Base-by-base conservation (phyloP, 805 yeast genomes). In the Torulaspora maleeae region DNA sequence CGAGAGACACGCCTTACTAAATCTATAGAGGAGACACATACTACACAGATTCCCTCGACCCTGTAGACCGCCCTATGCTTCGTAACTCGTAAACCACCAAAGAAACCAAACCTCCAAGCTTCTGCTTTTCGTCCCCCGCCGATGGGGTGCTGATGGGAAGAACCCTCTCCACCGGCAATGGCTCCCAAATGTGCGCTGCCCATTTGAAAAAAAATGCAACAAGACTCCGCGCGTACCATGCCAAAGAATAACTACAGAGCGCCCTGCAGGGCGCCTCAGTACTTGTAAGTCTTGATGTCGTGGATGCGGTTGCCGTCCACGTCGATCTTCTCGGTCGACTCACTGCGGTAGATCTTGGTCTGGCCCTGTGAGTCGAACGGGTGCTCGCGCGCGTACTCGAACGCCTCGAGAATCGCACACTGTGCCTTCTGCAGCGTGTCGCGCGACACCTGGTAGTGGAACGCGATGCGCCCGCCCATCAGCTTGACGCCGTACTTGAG, bases 391-490 rank as follows among this genome's bases (percentile, higher is more conserved):
- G 88, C 76, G 50, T 75, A 70, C 44, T 78, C 74, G 54, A 67
- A 73, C 29, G 83, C 72, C 59, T 83, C 88, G 28, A 70, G 56
- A 15, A 85, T 66, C 2, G 82, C 82, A 37, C 61, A 59, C 56
- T 82, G 83, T 39, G 84, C 70, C 38, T 68, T 71, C 43, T 78
- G 83, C 38, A 82, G 64, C 24, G 83, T 73, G 36, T 74, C 78
- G 22, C 69, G 68, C 17, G 79, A 65, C 46, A 73, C 76, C 66
- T 82, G 89, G 64, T 79, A 80, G 55, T 87, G 95, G 73, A 89
- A 83, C 1, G 95, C 87, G 37, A 90, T 67, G 59, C 96, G 77
- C 42, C 80, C 81, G 41, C 89, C 88, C 76, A 76, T 75, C 30
- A 83, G 66, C 54, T 76, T 80, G 45, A 90, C 74, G 39, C 78